phyloP scores from a whole-genome alignment of 805 yeast genomes.

The Spathaspora sp. region DNA sequence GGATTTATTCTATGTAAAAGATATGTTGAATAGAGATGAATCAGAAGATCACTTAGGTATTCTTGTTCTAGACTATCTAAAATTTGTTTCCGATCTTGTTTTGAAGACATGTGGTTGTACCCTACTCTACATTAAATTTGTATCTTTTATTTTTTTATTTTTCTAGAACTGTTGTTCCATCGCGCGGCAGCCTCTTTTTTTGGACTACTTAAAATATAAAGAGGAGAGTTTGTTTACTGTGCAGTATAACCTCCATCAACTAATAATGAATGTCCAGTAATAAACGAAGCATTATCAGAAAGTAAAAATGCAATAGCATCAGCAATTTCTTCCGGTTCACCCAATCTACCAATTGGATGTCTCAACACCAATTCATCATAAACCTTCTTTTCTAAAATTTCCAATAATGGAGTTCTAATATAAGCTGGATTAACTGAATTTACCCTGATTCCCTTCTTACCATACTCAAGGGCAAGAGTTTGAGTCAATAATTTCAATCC shows the following conservation, averaged over 20 bases:
- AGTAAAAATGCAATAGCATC: constrained; percentile 31
- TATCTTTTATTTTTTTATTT: constrained; percentile 19
- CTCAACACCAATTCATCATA: constrained; percentile 22
- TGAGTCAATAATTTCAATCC: constrained; percentile 36
- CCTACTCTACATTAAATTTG: constrained; percentile 32
- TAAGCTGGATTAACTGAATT: constrained; percentile 39
- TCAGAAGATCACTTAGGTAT: constrained; percentile 52
- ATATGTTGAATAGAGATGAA: constrained; percentile 60
- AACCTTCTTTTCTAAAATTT: constrained; percentile 18
- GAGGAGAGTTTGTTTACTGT: neutral
- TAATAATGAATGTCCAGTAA: constrained; percentile 31
- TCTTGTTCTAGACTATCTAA: constrained; percentile 42
- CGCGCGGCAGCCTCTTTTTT: neutral
- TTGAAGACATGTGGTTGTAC: neutral
- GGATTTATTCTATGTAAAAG: constrained; percentile 39
- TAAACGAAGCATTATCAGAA: constrained; percentile 28
- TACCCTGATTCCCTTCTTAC: constrained; percentile 31
- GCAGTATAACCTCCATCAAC: constrained; percentile 33
- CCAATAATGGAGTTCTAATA: constrained; percentile 35
- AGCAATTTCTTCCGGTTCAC: constrained; percentile 33
- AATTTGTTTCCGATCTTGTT: constrained; percentile 18
- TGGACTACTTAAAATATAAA: neutral
- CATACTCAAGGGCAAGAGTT: constrained; percentile 35
- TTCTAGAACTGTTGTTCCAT: neutral
- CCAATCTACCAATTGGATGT: constrained; percentile 32